Conservation (phyloP, 495 filamentous ascomycete species). For the Talaromyces stipitatus region DNA sequence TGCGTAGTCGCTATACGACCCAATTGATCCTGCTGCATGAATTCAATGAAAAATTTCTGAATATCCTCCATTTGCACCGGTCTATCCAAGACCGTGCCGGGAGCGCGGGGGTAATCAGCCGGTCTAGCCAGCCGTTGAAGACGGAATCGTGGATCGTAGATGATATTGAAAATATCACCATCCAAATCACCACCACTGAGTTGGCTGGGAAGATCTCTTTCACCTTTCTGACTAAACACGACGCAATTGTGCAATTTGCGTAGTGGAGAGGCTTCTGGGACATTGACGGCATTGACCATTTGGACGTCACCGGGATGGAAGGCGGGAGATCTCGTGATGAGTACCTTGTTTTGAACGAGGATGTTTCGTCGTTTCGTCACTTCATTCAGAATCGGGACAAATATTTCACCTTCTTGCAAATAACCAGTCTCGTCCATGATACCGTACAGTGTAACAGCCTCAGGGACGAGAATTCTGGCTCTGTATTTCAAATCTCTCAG, state of each 20-base stretch:
- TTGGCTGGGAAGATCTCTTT: conserved; percentile 65
- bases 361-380: conserved; percentile 4
- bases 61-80: conserved; percentile 53
- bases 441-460: conserved; percentile 68
- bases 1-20: conserved; percentile 63
- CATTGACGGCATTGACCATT: conserved; percentile 41
- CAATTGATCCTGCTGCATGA: conserved; percentile 70
- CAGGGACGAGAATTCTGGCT: conserved; percentile 58
- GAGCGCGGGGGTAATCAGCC: conserved; percentile 58
- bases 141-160: conserved; percentile 50
- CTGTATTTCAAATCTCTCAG: conserved; percentile 69
- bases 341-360: conserved; percentile 12
- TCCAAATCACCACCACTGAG: conserved; percentile 79
- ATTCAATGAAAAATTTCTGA: conserved; percentile 68
- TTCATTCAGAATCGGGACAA: conserved; percentile 40
- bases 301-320: conserved; percentile 79
- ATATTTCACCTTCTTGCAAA: conserved; percentile 61
- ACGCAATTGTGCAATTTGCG: conserved; percentile 57
- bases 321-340: conserved; percentile 67
- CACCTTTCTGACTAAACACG: conserved; percentile 64
- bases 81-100: conserved; percentile 47
- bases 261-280: conserved; percentile 55
- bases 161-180: conserved; percentile 70
- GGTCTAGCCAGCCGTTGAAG: conserved; percentile 35
- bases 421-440: conserved; percentile 75